phyloP scores from a whole-genome alignment of 345 rosid genomes.

The Arabidopsis suecica region DNA sequence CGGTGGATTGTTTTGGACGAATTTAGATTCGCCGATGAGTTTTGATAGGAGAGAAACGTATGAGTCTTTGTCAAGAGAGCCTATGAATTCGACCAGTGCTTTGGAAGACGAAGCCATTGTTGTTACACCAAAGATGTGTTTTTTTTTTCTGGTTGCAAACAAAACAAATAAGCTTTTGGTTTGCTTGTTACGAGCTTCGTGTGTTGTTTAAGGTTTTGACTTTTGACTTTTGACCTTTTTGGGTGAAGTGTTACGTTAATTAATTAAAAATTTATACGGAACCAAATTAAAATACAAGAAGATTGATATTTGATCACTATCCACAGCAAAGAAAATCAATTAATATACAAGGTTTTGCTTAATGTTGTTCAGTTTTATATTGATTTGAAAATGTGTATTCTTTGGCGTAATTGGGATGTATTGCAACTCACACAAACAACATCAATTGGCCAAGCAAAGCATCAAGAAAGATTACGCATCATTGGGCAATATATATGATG shows the following conservation, averaged over 20 bases:
- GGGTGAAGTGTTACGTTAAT: not conserved
- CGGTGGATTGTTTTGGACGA: conserved; percentile 93
- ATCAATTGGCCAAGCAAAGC: not conserved
- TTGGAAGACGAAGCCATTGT: conserved; percentile 37
- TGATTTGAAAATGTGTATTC: too few species aligned
- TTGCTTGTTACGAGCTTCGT: not conserved
- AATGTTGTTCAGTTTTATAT: not conserved
- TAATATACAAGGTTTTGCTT: too few species aligned
- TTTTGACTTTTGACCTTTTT: not conserved
- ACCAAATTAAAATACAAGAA: not conserved
- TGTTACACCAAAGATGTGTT: not conserved
- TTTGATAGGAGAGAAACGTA: conserved; percentile 72
- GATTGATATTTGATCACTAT: too few species aligned
- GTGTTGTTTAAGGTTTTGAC: not conserved
- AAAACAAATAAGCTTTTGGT: not conserved
- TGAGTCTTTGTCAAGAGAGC: conserved; percentile 64
- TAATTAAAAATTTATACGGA: not conserved
- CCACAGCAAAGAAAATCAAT: too few species aligned
- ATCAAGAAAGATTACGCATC: too few species aligned
- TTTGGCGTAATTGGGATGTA: not conserved
- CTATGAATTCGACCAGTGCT: conserved; percentile 53
- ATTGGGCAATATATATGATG: too few species aligned
- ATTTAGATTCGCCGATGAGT: conserved; percentile 79
- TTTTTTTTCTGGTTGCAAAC: not conserved
- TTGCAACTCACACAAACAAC: not conserved